Conservation (phyloP, 352 stramenopile species). For the Thraustochytrium sp. region DNA sequence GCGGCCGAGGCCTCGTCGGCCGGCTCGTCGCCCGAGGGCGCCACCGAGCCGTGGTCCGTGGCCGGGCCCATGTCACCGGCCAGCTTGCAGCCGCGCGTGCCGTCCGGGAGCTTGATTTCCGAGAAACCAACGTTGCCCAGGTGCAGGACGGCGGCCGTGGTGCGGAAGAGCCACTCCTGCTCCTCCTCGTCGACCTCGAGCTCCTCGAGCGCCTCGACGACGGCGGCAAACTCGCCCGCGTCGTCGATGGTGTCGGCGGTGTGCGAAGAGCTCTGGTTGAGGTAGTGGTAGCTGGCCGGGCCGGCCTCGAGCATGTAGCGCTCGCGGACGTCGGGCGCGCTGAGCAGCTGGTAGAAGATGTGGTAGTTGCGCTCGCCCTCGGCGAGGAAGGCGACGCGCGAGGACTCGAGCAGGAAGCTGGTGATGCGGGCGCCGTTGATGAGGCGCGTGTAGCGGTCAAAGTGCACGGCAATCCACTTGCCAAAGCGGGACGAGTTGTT, state of each 20-base stretch:
- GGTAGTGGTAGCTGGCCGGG: slow-evolving; percentile 72
- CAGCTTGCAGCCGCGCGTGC: slow-evolving; percentile 4
- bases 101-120: slow-evolving; percentile 47
- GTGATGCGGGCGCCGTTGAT: slow-evolving; percentile 65
- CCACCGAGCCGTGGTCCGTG: background rate
- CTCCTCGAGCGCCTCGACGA: slow-evolving; percentile 54
- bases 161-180: slow-evolving; percentile 81
- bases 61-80: background rate
- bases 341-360: slow-evolving; percentile 78
- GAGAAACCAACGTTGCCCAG: slow-evolving; percentile 87
- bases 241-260: slow-evolving; percentile 79
- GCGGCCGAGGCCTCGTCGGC: background rate
- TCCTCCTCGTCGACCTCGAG: slow-evolving; percentile 79
- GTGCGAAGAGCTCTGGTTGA: slow-evolving; percentile 70
- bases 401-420: slow-evolving; percentile 84
- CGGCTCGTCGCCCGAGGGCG: background rate
- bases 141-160: slow-evolving; percentile 81
- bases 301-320: slow-evolving; percentile 41
- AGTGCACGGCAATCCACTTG: slow-evolving; percentile 95
- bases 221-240: slow-evolving; percentile 67
- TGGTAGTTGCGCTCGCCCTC: slow-evolving; percentile 82
- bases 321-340: background rate
- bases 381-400: slow-evolving; percentile 71
- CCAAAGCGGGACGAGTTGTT: slow-evolving; percentile 93
- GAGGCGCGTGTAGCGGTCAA: slow-evolving; percentile 60